A percentile compares a stretch with the other conserved stretches of the same genome.
Conservation (phyloP, 2,329 filamentous ascomycete genomes). For the Lecanosticta acicola region DNA sequence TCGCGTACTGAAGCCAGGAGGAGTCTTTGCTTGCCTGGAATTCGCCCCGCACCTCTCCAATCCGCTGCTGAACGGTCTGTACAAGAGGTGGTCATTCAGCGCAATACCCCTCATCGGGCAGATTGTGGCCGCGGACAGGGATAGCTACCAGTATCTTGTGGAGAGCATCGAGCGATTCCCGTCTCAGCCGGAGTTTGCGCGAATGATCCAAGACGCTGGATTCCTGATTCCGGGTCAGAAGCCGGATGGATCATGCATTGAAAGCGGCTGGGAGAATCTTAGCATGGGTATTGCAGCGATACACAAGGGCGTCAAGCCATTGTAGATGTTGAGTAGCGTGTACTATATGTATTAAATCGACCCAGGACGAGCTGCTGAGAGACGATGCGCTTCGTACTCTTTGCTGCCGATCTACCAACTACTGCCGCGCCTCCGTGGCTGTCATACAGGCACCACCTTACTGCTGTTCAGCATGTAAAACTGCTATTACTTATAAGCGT, state of each 20-base stretch:
- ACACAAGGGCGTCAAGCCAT: slow-evolving; percentile 89
- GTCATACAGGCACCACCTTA: too few species aligned
- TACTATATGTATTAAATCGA: neutral
- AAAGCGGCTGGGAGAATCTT: slow-evolving; percentile 79
- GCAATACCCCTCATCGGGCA: slow-evolving; percentile 95
- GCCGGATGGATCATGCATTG: slow-evolving; percentile 25
- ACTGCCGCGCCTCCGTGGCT: too few species aligned
- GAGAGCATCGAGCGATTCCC: slow-evolving; percentile 96
- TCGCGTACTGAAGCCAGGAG: slow-evolving; percentile 86
- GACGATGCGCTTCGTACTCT: neutral
- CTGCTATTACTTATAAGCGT: too few species aligned
- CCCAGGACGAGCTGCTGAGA: neutral
- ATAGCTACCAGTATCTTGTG: slow-evolving; percentile 96
- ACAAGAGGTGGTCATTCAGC: slow-evolving; percentile 93
- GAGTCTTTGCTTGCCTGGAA: slow-evolving; percentile 93
- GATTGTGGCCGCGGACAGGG: slow-evolving; percentile 84
- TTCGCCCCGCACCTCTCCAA: slow-evolving; percentile 76
- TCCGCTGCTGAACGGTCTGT: slow-evolving; percentile 72
- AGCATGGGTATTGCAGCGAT: slow-evolving; percentile 91
- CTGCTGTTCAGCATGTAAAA: too few species aligned
- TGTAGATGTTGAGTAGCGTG: slow-evolving; percentile 8
- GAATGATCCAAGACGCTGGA: slow-evolving; percentile 77
- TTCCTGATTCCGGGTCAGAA: slow-evolving; percentile 67
- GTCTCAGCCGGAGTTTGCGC: slow-evolving; percentile 72
- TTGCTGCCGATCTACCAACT: too few species aligned